phyloP scores from a whole-genome alignment of 148 eudicot genomes.

The Mesembryanthemum crystallinum region DNA sequence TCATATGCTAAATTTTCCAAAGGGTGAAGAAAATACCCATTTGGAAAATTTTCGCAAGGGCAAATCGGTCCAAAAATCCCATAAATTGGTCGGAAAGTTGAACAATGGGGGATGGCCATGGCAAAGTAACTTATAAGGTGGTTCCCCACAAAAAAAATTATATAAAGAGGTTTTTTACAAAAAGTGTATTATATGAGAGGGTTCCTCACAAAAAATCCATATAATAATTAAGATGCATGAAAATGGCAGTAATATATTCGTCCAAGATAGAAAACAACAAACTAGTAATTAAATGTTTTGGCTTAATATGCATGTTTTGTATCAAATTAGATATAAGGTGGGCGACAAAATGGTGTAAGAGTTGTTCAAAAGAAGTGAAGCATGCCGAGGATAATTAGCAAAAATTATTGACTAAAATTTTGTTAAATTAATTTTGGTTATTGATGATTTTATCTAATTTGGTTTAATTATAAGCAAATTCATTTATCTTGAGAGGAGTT shows the following conservation, averaged over 20 bases:
- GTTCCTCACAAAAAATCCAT: too few species aligned
- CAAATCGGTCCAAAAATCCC: too few species aligned
- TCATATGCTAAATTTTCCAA: too few species aligned
- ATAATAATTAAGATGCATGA: not conserved
- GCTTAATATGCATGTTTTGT: constrained; percentile 26
- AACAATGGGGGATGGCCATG: too few species aligned
- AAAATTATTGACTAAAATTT: not conserved
- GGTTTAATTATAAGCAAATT: not conserved
- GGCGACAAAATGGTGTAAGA: constrained; percentile 25
- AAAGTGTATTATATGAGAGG: too few species aligned
- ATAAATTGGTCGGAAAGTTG: too few species aligned
- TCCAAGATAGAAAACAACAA: constrained; percentile 29
- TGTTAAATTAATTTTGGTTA: not conserved
- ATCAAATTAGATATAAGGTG: constrained; percentile 21
- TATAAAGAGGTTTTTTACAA: too few species aligned
- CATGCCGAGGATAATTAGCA: constrained; percentile 18
- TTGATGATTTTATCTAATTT: not conserved
- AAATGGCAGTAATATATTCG: not conserved
- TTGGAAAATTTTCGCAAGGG: too few species aligned
- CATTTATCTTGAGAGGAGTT: not conserved
- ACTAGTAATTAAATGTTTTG: constrained; percentile 25
- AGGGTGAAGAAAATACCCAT: too few species aligned
- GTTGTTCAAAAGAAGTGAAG: constrained; percentile 28
- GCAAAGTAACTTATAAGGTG: too few species aligned
- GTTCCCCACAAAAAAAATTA: too few species aligned